Base-by-base conservation (phyloP, 768 basidiomycete genomes). In the Pulveroboletus sp. region DNA sequence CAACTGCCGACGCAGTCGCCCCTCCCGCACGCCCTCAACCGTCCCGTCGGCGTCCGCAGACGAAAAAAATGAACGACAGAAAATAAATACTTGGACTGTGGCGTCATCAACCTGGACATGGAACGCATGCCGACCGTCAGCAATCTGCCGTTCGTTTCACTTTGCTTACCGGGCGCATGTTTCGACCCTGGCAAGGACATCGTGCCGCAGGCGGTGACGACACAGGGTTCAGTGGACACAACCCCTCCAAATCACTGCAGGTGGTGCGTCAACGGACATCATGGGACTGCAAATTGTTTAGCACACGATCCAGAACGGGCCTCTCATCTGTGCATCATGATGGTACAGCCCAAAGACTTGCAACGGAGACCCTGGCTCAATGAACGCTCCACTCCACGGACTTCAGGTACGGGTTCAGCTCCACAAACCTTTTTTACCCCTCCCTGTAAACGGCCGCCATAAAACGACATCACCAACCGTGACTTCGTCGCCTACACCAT, bases 381-480 rank as follows among this genome's bases (percentile, higher is more conserved):
- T 43, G 43, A 38, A 59, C 27, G 43, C 19, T 6, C 40, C 24
- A 46, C 54, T 57, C 62, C 61, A 58, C 49, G 61, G 59, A 64
- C 51, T 39, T 62, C 24, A n/a, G n/a, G 45, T 8, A 29, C 39
- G 55, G 43, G 45, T 26, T 47, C 39, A 12, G 56, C 53, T 51
- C 62, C 61, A 62, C 61, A 58, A 29, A 27, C 37, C 14, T 29
- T 61, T 43, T 34, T 30, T 61, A n/a, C n/a, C n/a, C n/a, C n/a
- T 39, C 32, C 39, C 44, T 43, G 41, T 16, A 20, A 26, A 23
- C 42, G 57, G 51, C 45, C 29, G 47, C 50, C 45, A 48, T 41
- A 37, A 43, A 40, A 53, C 20, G 43, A 55, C n/a, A 29, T 29
- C 23, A 23, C 45, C 27, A 43, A 32, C 20, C 45, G 16, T 36